Evolutionary conservation across 2,329 filamentous ascomycete genomes (phyloP).

Genomic region (Elsinoe australis): DNA sequence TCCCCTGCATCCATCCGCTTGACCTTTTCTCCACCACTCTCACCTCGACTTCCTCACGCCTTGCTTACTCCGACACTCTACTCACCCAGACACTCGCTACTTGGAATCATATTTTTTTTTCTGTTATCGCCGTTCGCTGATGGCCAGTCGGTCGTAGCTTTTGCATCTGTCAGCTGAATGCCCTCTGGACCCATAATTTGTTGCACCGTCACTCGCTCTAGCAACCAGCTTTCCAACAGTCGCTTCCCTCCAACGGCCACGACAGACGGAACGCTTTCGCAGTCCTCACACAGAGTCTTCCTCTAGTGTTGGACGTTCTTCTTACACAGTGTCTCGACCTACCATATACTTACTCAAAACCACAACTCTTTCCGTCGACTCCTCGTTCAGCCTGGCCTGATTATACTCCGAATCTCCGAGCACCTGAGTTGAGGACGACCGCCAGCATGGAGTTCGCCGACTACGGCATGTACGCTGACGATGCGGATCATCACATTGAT

Average conservation of each 20-base stretch:
- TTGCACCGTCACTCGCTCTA: conserved; percentile 18
- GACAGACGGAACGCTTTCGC: conserved; percentile 12
- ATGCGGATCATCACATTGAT: conserved; percentile 20
- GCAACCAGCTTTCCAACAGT: conserved; percentile 18
- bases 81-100: conserved; percentile 13
- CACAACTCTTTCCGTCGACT: not conserved
- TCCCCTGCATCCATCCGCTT: conserved; percentile 8
- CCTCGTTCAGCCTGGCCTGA: conserved; percentile 1
- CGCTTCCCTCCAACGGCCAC: conserved; percentile 17
- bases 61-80: not conserved
- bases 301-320: not conserved
- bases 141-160: not conserved
- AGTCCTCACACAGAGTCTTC: conserved; percentile 1
- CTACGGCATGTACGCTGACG: conserved; percentile 19
- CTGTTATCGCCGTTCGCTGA: conserved; percentile 7
- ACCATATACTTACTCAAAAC: conserved; percentile 4
- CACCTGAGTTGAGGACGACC: not conserved
- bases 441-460: conserved; percentile 21
- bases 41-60: not conserved
- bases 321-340: not conserved
- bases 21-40: conserved; percentile 13
- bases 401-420: not conserved
- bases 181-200: conserved; percentile 15
- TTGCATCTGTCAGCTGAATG: conserved; percentile 6
- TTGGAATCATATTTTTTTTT: not conserved